Evolutionary conservation across 176 grass and related monocot species (phyloP).

Genomic region (Alloteropsis semialata): DNA sequence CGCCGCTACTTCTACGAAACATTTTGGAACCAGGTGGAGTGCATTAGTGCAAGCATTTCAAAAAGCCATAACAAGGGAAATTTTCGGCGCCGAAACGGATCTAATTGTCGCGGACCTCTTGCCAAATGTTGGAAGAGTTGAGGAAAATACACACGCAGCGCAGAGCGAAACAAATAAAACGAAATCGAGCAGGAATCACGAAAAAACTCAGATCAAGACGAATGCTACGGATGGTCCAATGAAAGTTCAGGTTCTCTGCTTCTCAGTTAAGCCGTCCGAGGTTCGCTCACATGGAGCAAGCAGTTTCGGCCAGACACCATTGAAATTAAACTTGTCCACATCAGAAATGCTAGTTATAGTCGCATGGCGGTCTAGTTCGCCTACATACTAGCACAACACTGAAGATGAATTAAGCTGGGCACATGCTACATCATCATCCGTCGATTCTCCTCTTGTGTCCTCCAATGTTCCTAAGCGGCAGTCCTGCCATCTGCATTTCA

Average conservation of each 20-base stretch:
- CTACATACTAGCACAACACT: background rate
- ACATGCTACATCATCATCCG: background rate
- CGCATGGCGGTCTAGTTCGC: background rate
- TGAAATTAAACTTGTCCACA: background rate
- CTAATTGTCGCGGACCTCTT: background rate
- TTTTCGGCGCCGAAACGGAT: background rate
- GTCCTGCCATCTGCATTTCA: conserved; percentile 12
- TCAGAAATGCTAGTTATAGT: background rate
- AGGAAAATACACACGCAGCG: background rate
- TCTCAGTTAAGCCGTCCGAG: background rate
- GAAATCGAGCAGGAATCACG: background rate
- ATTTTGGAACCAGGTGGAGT: background rate
- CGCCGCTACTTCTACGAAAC: background rate
- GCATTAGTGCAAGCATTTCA: background rate
- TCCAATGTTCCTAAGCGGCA: background rate
- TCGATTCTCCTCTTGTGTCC: background rate
- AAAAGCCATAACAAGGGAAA: background rate
- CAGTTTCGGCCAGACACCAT: background rate
- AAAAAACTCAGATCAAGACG: background rate
- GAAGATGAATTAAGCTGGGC: background rate
- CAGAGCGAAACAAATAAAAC: background rate
- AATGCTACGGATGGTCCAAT: conserved; percentile 1
- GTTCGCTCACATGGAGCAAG: background rate
- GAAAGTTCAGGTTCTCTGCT: background rate
- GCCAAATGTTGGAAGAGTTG: background rate